A percentile compares a stretch with the other conserved stretches of the same genome.
These are phyloP conservation scores for Coprinellus aureogranulatus DNA, from an alignment of 768 basidiomycete genomes.

Conservation along the genomic window DNA sequence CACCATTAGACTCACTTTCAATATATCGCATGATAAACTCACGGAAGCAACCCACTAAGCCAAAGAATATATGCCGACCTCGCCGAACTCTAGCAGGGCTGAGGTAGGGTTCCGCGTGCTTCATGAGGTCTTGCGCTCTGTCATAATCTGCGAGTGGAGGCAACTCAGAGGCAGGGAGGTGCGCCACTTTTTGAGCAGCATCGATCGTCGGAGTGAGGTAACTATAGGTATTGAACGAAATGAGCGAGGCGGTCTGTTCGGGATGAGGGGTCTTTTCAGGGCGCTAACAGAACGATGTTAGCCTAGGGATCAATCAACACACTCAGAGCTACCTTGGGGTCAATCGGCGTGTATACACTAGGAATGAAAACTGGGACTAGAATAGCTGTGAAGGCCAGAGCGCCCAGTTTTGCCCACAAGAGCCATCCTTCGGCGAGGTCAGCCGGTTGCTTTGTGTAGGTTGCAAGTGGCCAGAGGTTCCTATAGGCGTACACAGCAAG, in stretches of 20 bases:
- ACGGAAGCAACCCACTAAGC: conserved; percentile 40
- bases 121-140: conserved; percentile 24
- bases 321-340: conserved; percentile 33
- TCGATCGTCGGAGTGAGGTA: conserved; percentile 57
- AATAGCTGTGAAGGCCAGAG: conserved; percentile 39
- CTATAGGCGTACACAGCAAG: conserved; percentile 50
- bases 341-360: conserved; percentile 49
- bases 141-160: conserved; percentile 69
- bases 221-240: conserved; percentile 43
- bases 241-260: conserved; percentile 50
- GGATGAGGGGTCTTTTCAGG: conserved; percentile 37
- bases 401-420: conserved; percentile 23
- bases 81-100: conserved; percentile 41
- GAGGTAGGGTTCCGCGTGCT: conserved; percentile 27
- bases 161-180: conserved; percentile 50
- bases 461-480: conserved; percentile 55
- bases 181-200: conserved; percentile 42
- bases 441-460: conserved; percentile 39
- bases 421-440: conserved; percentile 34
- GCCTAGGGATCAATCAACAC: not conserved
- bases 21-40: conserved; percentile 8
- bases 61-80: conserved; percentile 44
- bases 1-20: too few species aligned
- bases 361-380: conserved; percentile 54
- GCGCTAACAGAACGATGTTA: conserved; percentile 15